phyloP scores from a whole-genome alignment of 108 stramenopile genomes.

The Aurantiochytrium sp. region DNA sequence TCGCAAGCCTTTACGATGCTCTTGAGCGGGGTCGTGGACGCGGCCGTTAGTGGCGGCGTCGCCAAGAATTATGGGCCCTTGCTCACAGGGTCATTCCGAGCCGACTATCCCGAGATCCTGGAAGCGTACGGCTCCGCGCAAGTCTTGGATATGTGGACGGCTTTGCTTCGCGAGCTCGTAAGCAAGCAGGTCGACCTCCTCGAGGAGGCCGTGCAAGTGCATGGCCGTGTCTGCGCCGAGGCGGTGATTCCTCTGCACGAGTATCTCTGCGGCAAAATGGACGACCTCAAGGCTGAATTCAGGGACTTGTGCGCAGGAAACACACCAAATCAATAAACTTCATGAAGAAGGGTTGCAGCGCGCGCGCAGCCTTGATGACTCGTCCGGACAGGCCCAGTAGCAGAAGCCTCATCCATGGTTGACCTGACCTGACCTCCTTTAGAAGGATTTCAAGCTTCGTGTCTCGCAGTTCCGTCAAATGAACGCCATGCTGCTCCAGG shows the following conservation, averaged over 20 bases:
- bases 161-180: background rate
- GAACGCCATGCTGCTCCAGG: too few species aligned
- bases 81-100: background rate
- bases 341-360: too few species aligned
- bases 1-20: background rate
- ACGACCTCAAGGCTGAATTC: background rate
- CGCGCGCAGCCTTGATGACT: too few species aligned
- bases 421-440: too few species aligned
- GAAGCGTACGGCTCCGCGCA: background rate
- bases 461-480: too few species aligned
- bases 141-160: background rate
- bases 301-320: background rate
- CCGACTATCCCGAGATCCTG: background rate
- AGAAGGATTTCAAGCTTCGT: too few species aligned
- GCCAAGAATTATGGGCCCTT: background rate
- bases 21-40: background rate
- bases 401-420: too few species aligned
- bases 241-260: background rate
- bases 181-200: background rate
- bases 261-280: background rate
- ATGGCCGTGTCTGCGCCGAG: background rate
- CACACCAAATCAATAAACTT: too few species aligned
- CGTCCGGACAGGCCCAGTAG: too few species aligned
- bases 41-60: background rate
- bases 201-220: background rate